Conservation (phyloP, 495 filamentous ascomycete species). For the Lichina pygmaea region DNA sequence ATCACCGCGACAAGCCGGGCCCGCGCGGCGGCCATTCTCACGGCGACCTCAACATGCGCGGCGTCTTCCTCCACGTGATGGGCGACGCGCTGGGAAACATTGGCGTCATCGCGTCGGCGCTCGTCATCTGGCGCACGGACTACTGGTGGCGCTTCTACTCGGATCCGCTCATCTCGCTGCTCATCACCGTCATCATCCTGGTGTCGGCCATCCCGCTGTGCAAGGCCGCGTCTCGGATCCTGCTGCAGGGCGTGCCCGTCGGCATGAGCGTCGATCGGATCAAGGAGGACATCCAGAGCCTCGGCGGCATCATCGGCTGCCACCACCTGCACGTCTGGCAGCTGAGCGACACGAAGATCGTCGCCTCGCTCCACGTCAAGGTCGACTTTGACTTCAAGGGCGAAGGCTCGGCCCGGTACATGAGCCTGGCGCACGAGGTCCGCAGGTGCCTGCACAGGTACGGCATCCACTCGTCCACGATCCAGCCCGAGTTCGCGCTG, state of each 20-base stretch:
- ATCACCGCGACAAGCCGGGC: conserved; percentile 44
- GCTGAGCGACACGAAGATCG: conserved; percentile 72
- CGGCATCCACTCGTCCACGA: conserved; percentile 92
- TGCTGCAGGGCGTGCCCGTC: conserved; percentile 76
- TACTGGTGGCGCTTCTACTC: conserved; percentile 47
- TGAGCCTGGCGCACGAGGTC: conserved; percentile 58
- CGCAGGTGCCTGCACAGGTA: conserved; percentile 75
- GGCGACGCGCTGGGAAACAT: conserved; percentile 94
- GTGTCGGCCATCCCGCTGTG: conserved; percentile 75
- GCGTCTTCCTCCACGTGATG: conserved; percentile 86
- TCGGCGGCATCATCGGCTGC: conserved; percentile 63
- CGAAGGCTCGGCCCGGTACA: conserved; percentile 53
- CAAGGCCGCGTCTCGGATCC: conserved; percentile 74
- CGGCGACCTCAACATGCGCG: conserved; percentile 86
- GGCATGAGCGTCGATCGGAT: conserved; percentile 74
- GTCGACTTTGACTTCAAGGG: conserved; percentile 50
- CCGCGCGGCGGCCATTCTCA: conserved; percentile 39
- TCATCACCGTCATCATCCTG: conserved; percentile 91
- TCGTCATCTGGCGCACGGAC: conserved; percentile 72
- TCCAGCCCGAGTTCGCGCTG: conserved; percentile 80
- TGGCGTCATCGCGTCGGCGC: conserved; percentile 78
- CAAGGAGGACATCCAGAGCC: conserved; percentile 62
- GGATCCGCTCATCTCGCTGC: conserved; percentile 78
- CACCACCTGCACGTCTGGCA: conserved; percentile 98
- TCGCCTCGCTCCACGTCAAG: conserved; percentile 79